These are phyloP conservation scores for Pichia occidentalis DNA, from an alignment of 805 yeast species.

Conservation along the genomic window DNA sequence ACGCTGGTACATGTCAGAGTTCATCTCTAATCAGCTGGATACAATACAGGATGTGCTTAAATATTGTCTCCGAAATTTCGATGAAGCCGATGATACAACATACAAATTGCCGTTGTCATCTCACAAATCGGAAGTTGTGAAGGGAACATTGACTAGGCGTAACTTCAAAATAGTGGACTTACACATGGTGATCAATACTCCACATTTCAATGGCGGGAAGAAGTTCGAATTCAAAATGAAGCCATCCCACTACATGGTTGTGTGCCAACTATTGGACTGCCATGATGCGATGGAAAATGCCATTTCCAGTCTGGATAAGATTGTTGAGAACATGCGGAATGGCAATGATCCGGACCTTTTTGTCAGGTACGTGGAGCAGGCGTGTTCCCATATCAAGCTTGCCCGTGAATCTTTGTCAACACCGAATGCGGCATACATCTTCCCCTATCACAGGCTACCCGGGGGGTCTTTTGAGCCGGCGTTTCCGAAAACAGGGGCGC, in stretches of 20 bases:
- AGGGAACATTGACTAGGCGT: conserved; percentile 54
- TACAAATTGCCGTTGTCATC: conserved; percentile 55
- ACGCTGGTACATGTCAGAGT: conserved; percentile 41
- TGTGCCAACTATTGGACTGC: conserved; percentile 36
- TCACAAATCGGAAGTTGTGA: conserved; percentile 46
- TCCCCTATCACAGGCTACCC: conserved; percentile 47
- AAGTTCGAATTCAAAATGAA: conserved; percentile 33
- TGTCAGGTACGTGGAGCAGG: conserved; percentile 21
- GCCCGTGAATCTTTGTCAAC: conserved; percentile 37
- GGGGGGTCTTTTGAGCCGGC: conserved; percentile 38
- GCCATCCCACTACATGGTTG: conserved; percentile 32
- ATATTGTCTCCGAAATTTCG: conserved; percentile 35
- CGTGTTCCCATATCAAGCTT: conserved; percentile 28
- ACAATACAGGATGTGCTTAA: conserved; percentile 37
- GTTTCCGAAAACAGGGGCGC: conserved; percentile 39
- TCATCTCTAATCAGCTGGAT: conserved; percentile 44
- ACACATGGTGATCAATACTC: conserved; percentile 33
- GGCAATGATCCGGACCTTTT: conserved; percentile 20
- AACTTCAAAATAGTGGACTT: conserved; percentile 48
- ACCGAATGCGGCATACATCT: conserved; percentile 49
- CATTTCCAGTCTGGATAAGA: conserved; percentile 35
- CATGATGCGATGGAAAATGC: conserved; percentile 36
- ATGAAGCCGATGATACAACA: conserved; percentile 32
- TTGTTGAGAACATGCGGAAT: conserved; percentile 18
- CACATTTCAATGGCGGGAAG: conserved; percentile 36